Conservation (phyloP, 331 rosid species). For the Pyrus hybrid region DNA sequence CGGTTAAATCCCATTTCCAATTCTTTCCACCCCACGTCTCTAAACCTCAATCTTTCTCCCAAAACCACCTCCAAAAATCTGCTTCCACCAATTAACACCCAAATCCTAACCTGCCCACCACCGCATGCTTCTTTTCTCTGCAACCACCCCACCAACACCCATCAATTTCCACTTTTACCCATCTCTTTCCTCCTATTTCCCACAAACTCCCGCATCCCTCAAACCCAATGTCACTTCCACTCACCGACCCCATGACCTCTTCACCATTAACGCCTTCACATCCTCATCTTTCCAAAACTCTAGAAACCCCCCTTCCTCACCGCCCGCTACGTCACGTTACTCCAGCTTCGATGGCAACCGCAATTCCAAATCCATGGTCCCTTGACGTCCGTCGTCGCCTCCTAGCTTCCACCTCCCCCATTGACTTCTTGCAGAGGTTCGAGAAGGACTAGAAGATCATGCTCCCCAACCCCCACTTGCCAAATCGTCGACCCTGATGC, state of each 20-base stretch:
- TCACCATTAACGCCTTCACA: slow-evolving; percentile 15
- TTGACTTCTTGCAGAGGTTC: slow-evolving; percentile 58
- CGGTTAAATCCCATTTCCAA: too few species aligned
- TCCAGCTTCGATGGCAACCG: slow-evolving; percentile 19
- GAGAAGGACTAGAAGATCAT: slow-evolving; percentile 39
- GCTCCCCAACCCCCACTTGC: slow-evolving; percentile 60
- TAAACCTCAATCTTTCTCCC: background rate
- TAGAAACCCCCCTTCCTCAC: slow-evolving; percentile 20
- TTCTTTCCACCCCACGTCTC: background rate
- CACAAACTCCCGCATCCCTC: slow-evolving; percentile 7
- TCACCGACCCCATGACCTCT: slow-evolving; percentile 1
- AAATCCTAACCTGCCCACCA: too few species aligned
- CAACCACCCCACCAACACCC: slow-evolving; percentile 11
- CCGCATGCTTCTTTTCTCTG: slow-evolving; percentile 39
- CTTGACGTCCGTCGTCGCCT: slow-evolving; percentile 73
- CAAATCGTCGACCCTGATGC: slow-evolving; percentile 55
- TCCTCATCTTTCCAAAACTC: slow-evolving; percentile 44
- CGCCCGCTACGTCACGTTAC: slow-evolving; percentile 27
- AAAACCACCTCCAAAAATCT: too few species aligned
- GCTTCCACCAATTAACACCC: too few species aligned
- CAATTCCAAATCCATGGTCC: slow-evolving; percentile 11
- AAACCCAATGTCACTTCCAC: background rate
- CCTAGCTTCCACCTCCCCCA: slow-evolving; percentile 70
- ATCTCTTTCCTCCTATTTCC: slow-evolving; percentile 8
- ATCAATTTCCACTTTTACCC: slow-evolving; percentile 8